Percentiles rank a stretch among this genome's conserved stretches.
These are phyloP conservation scores for Diaporthe citriasiana DNA, from an alignment of 2,329 filamentous ascomycete species.

Conservation along the genomic window DNA sequence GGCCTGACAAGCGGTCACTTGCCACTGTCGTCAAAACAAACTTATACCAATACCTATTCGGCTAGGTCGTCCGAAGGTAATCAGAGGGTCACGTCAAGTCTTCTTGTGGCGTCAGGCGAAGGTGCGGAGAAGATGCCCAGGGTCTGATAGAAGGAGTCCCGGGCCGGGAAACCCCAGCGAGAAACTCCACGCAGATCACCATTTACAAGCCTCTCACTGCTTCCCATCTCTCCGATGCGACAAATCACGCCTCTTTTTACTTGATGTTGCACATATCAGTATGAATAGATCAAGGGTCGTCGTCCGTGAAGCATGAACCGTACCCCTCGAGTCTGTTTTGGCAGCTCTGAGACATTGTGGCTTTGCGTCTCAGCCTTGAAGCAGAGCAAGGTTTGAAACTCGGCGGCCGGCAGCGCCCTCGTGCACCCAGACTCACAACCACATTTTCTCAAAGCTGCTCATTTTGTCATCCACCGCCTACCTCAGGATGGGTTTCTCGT, in stretches of 20 bases:
- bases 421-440: neutral
- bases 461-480: neutral
- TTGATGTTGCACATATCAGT: neutral
- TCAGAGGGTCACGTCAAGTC: neutral
- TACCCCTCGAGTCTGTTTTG: neutral
- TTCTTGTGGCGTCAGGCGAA: neutral
- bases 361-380: slow-evolving; percentile 33
- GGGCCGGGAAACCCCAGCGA: neutral
- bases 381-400: slow-evolving; percentile 15
- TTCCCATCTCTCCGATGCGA: neutral
- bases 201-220: neutral
- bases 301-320: neutral
- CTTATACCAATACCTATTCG: neutral
- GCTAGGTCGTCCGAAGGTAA: neutral
- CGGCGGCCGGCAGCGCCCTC: slow-evolving; percentile 1
- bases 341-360: slow-evolving; percentile 20
- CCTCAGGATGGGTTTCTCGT: neutral
- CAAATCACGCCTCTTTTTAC: neutral
- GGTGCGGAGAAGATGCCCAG: slow-evolving; percentile 7
- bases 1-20: neutral
- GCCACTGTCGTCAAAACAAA: slow-evolving; percentile 2
- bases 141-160: neutral
- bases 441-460: neutral
- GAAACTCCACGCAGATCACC: neutral
- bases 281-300: neutral